phyloP scores from a whole-genome alignment of 306 rosid species.

The Rosa persica region DNA sequence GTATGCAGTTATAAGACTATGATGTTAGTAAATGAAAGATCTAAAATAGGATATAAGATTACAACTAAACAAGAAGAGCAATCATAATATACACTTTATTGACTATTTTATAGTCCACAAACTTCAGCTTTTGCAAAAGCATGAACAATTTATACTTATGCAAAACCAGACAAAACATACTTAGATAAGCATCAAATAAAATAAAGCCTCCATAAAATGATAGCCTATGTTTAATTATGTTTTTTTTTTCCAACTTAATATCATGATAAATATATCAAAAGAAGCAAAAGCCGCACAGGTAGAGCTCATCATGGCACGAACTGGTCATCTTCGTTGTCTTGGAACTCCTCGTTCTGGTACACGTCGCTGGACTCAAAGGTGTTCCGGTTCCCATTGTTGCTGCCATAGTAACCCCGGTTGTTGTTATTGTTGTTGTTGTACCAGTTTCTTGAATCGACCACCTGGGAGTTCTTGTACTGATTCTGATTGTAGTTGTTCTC shows the following conservation, averaged over 20 bases:
- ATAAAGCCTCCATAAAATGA: not conserved
- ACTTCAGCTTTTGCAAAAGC: slow-evolving; percentile 5
- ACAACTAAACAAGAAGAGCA: not conserved
- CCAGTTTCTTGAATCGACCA: slow-evolving; percentile 35
- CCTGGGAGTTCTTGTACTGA: slow-evolving; percentile 39
- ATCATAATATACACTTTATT: slow-evolving; percentile 32
- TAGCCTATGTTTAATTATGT: not conserved
- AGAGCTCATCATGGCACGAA: slow-evolving; percentile 46
- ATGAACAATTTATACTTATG: not conserved
- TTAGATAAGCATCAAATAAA: not conserved
- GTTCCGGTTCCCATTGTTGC: slow-evolving; percentile 41
- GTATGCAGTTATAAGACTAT: not conserved
- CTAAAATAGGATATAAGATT: not conserved
- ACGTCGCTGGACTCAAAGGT: slow-evolving; percentile 42
- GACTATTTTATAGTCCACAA: slow-evolving; percentile 9
- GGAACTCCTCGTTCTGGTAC: slow-evolving; percentile 56
- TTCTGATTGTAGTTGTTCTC: slow-evolving; percentile 47
- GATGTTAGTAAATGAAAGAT: not conserved
- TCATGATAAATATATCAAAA: not conserved
- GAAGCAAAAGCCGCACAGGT: not conserved
- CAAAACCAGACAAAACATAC: not conserved
- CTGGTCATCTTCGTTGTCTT: slow-evolving; percentile 40
- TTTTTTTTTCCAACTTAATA: not conserved
- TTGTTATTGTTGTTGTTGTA: slow-evolving; percentile 19
- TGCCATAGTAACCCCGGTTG: slow-evolving; percentile 46